Percentiles rank a stretch among this genome's conserved stretches.
phyloP scores from a whole-genome alignment of 768 basidiomycete species.

The Hygrocybe coccinea region DNA sequence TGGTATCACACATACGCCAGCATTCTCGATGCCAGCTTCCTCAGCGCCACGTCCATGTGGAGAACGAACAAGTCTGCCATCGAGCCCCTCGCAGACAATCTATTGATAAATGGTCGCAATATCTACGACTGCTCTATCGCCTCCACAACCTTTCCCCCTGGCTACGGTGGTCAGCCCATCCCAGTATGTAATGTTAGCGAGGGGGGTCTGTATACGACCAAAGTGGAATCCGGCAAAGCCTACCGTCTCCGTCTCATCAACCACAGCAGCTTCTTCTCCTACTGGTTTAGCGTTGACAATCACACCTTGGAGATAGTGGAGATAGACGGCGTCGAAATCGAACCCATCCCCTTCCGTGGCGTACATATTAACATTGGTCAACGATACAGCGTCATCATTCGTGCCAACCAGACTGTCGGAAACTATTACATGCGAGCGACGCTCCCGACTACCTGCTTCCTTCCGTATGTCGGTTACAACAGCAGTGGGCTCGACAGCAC shows the following conservation, averaged over 20 bases:
- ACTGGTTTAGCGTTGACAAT: constrained; percentile 42
- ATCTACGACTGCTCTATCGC: not conserved
- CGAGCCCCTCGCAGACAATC: not conserved
- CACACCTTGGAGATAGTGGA: constrained; percentile 46
- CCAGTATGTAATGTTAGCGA: constrained; percentile 26
- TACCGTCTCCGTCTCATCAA: constrained; percentile 49
- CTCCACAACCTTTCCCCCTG: not conserved
- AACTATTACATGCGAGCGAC: not conserved
- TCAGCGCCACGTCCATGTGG: not conserved
- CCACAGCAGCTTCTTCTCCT: constrained; percentile 43
- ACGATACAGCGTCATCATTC: constrained; percentile 45
- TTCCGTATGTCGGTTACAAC: not conserved
- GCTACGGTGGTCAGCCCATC: constrained; percentile 24
- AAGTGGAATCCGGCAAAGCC: constrained; percentile 9
- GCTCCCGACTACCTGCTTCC: not conserved
- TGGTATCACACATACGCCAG: constrained; percentile 11
- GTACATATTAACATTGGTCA: constrained; percentile 44
- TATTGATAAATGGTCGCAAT: not conserved
- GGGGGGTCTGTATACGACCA: constrained; percentile 28
- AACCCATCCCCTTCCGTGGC: constrained; percentile 35
- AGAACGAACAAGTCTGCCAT: not conserved
- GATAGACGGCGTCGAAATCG: constrained; percentile 43
- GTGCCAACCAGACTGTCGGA: not conserved
- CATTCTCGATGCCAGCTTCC: constrained; percentile 3
- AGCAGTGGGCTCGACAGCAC: not conserved